Evolutionary conservation across 2,329 filamentous ascomycete genomes (phyloP).

Genomic region (Fusarium sp.): DNA sequence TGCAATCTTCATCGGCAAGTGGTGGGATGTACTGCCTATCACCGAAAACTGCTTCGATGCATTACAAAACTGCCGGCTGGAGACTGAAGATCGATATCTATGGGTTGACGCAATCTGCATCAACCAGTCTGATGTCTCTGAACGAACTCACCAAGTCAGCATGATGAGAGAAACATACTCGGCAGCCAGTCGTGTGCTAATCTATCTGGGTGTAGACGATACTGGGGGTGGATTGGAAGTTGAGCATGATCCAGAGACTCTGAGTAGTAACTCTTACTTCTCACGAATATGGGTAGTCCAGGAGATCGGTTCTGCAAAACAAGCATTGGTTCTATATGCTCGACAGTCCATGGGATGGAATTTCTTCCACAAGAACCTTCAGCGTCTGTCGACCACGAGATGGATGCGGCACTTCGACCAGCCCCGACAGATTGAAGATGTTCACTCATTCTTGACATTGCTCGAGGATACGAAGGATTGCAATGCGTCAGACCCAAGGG

Average conservation of each 20-base stretch:
- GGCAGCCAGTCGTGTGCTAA: background rate
- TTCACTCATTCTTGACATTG: background rate
- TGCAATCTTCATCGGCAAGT: background rate
- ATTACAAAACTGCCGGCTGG: background rate
- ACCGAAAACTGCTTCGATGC: constrained; percentile 3
- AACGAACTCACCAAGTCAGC: background rate
- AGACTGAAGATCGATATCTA: background rate
- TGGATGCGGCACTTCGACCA: background rate
- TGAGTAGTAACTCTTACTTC: background rate
- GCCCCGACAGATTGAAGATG: background rate
- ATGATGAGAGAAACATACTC: background rate
- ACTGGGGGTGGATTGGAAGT: accelerated
- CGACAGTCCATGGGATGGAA: background rate
- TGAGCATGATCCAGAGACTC: background rate
- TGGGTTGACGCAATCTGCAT: constrained; percentile 4
- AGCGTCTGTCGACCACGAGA: accelerated
- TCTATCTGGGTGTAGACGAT: background rate
- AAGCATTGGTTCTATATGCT: accelerated
- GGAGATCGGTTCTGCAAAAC: background rate
- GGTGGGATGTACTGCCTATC: background rate
- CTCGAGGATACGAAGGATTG: background rate
- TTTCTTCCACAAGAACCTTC: background rate
- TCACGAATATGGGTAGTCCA: background rate
- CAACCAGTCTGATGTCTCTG: background rate
- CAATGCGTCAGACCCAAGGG: background rate